Conservation (phyloP, 164 flowering plant species). For the grape (Vitis vinifera) region DNA sequence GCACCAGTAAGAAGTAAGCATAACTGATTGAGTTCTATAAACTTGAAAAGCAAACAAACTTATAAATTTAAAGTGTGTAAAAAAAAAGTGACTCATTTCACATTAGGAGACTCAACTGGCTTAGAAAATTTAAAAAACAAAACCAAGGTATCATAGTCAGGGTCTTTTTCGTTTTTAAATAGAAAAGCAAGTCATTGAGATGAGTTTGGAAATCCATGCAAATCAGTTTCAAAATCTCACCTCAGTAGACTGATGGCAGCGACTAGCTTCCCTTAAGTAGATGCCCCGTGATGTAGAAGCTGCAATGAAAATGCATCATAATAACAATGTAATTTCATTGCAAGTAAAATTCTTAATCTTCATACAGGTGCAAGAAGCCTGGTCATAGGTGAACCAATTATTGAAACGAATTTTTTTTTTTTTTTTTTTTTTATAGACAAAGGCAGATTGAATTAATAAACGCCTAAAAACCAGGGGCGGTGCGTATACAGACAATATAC, state of each 20-base stretch:
- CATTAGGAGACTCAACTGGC: neutral
- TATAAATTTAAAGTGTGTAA: neutral
- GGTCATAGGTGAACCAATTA: neutral
- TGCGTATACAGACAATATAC: no score
- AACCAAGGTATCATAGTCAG: no score
- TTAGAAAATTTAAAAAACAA: neutral
- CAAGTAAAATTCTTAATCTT: neutral
- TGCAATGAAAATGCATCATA: conserved; percentile 28
- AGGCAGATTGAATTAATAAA: no score
- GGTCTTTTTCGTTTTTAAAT: no score
- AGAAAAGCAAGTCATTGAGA: no score
- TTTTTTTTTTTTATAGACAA: no score
- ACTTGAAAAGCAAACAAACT: neutral
- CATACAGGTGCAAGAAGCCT: neutral
- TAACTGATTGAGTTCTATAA: no score
- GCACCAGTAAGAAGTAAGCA: no score
- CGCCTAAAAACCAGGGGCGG: no score
- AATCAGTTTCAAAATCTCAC: conserved; percentile 34
- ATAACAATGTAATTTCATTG: neutral
- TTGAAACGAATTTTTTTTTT: no score
- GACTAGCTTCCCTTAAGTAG: conserved; percentile 78
- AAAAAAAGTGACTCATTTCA: no score
- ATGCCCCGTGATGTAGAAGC: conserved; percentile 80
- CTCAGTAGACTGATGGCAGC: conserved; percentile 74
- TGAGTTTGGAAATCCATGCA: no score